phyloP scores from a whole-genome alignment of 2,329 filamentous ascomycete species.

The Neofusicoccum ribis region DNA sequence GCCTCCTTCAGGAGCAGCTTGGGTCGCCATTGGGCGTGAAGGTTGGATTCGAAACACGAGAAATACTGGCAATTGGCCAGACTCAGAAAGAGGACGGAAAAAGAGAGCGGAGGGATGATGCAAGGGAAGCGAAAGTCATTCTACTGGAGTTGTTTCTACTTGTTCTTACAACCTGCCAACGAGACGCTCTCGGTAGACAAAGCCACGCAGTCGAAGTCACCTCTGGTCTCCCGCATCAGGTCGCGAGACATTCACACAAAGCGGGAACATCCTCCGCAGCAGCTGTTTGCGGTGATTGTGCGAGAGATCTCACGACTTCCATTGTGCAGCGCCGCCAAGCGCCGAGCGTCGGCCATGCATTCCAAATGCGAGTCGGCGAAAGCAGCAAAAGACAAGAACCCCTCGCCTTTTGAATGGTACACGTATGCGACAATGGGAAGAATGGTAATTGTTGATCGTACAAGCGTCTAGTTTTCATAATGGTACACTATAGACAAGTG shows the following conservation, averaged over 20 bases:
- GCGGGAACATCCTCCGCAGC: not conserved
- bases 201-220: not conserved
- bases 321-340: not conserved
- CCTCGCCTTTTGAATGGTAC: too few species aligned
- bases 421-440: not conserved
- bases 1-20: not conserved
- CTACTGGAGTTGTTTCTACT: not conserved
- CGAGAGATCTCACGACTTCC: not conserved
- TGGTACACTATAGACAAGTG: not conserved
- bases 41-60: not conserved
- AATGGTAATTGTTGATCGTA: constrained; percentile 3
- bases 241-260: not conserved
- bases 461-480: constrained; percentile 8
- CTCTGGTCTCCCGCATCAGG: constrained; percentile 1
- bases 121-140: not conserved
- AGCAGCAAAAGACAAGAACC: not conserved
- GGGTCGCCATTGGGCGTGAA: not conserved
- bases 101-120: not conserved
- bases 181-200: not conserved
- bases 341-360: not conserved
- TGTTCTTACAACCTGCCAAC: not conserved
- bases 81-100: not conserved
- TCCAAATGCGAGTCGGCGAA: not conserved
- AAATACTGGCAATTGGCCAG: not conserved
- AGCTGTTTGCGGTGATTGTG: not conserved